Percentiles rank a stretch among this genome's conserved stretches.
phyloP scores from a whole-genome alignment of 805 yeast species.

The Candida ascalaphidarum region DNA sequence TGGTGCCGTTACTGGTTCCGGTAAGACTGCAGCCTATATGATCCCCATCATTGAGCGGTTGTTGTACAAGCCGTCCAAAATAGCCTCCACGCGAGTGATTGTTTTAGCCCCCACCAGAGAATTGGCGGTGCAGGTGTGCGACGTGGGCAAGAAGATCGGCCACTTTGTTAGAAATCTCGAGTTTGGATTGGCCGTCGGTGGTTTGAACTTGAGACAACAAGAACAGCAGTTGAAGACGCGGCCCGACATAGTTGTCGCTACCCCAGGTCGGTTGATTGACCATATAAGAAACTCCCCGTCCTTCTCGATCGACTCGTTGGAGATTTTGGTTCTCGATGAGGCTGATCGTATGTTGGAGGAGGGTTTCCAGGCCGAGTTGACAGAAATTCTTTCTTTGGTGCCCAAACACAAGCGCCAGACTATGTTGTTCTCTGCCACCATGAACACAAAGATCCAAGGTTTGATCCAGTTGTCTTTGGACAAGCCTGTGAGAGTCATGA shows the following conservation, averaged over 20 bases:
- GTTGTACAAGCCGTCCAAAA: constrained; percentile 76
- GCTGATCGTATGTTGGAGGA: constrained; percentile 99
- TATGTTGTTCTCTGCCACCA: constrained; percentile 91
- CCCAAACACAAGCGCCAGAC: constrained; percentile 89
- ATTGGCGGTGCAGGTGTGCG: constrained; percentile 90
- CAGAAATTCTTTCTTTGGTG: constrained; percentile 78
- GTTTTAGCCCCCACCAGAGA: constrained; percentile 96
- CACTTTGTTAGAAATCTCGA: constrained; percentile 66
- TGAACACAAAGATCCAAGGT: constrained; percentile 88
- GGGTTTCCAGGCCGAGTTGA: constrained; percentile 93
- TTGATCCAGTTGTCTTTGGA: constrained; percentile 81
- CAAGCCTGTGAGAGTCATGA: constrained; percentile 90
- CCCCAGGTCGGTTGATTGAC: constrained; percentile 98
- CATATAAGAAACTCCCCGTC: constrained; percentile 93
- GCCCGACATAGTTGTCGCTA: constrained; percentile 95
- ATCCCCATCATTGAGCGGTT: constrained; percentile 92
- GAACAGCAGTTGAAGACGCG: constrained; percentile 87
- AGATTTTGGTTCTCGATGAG: constrained; percentile 89
- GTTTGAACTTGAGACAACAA: constrained; percentile 88
- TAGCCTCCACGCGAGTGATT: constrained; percentile 84
- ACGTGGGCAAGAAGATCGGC: constrained; percentile 82
- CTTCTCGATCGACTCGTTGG: constrained; percentile 84
- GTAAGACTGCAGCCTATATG: constrained; percentile 98
- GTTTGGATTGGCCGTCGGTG: constrained; percentile 98
- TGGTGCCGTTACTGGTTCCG: constrained; percentile 99